Evolutionary conservation across 192 early-diverging fungal species (phyloP).

Genomic region (Phlyctochytrium arcticum): DNA sequence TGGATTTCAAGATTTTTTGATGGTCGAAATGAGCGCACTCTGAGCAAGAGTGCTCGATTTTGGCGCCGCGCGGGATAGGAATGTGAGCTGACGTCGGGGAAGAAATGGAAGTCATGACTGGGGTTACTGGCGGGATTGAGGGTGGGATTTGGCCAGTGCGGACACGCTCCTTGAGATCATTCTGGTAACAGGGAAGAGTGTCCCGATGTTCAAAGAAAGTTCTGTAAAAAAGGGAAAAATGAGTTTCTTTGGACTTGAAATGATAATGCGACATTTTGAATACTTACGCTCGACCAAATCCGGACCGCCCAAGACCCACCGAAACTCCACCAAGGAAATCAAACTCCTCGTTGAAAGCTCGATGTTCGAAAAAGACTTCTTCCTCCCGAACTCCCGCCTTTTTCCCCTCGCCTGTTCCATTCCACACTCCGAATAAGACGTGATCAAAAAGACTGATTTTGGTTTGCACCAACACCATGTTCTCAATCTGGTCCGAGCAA

Average conservation of each 20-base stretch:
- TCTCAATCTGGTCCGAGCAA: constrained; percentile 32
- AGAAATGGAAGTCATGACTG: constrained; percentile 8
- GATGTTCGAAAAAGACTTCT: constrained; percentile 39
- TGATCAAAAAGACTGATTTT: constrained; percentile 44
- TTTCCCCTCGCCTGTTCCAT: neutral
- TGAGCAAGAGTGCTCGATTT: constrained; percentile 24
- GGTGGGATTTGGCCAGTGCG: constrained; percentile 23
- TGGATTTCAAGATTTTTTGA: constrained; percentile 18
- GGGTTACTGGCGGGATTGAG: constrained; percentile 17
- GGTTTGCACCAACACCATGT: constrained; percentile 30
- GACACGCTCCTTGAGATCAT: constrained; percentile 15
- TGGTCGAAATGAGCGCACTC: constrained; percentile 32
- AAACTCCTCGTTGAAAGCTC: constrained; percentile 36
- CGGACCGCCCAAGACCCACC: constrained; percentile 9
- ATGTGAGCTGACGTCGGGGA: neutral
- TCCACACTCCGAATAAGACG: constrained; percentile 46
- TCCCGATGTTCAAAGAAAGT: constrained; percentile 47
- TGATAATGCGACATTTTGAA: neutral
- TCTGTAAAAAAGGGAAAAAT: neutral
- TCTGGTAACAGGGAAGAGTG: constrained; percentile 37
- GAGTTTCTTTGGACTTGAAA: too few species aligned
- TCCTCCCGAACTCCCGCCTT: neutral
- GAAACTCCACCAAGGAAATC: constrained; percentile 46
- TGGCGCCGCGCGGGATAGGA: constrained; percentile 9
- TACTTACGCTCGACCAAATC: constrained; percentile 14